Evolutionary conservation across 805 yeast species (phyloP).

Genomic region (Grigorovia humatica): DNA sequence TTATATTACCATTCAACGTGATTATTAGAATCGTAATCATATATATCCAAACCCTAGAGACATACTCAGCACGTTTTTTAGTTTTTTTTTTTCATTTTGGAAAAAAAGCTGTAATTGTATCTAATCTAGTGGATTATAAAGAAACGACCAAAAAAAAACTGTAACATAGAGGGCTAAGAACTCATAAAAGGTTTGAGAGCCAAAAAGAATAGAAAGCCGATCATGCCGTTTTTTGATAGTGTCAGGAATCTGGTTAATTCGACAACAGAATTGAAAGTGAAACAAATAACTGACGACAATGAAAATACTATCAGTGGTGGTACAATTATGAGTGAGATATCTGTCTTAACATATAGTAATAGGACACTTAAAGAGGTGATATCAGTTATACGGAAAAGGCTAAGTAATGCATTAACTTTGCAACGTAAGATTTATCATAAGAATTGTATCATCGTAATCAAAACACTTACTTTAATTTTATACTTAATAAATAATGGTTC

Average conservation of each 20-base stretch:
- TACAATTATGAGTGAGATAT: conserved; percentile 42
- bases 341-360: conserved; percentile 35
- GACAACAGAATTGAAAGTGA: conserved; percentile 30
- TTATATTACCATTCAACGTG: not conserved
- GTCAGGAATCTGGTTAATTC: conserved; percentile 26
- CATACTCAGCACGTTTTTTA: not conserved
- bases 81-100: too few relatives aligned
- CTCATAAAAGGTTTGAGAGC: not conserved
- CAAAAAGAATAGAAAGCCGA: too few relatives aligned
- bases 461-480: conserved; percentile 42
- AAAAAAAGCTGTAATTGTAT: not conserved
- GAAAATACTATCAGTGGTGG: conserved; percentile 34
- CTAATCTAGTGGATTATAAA: too few relatives aligned
- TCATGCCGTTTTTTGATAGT: conserved; percentile 23
- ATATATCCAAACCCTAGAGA: not conserved
- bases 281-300: conserved; percentile 38
- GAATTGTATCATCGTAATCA: conserved; percentile 34
- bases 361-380: conserved; percentile 33
- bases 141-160: too few relatives aligned
- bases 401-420: conserved; percentile 11
- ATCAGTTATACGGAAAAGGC: conserved; percentile 32
- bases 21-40: too few relatives aligned
- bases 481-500: conserved; percentile 48
- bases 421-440: conserved; percentile 17
- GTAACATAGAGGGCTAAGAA: not conserved